Evolutionary conservation across 2,329 filamentous ascomycete genomes (phyloP), one percentile per base, ranked within the genome.

Genomic region (Penicillium sp.): DNA sequence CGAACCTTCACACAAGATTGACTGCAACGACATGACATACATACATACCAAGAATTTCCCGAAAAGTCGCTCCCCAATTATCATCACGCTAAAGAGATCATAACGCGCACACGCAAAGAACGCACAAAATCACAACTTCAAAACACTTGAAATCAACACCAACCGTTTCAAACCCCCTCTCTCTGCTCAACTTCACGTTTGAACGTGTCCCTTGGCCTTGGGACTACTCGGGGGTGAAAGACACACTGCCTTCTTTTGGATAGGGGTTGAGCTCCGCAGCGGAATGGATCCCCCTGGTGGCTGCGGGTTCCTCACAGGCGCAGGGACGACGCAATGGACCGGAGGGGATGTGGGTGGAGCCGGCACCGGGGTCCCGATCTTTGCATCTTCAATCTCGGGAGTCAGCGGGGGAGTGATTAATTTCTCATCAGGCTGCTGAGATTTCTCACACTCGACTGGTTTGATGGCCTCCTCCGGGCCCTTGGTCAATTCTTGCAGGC

Each of bases 401-500:
- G 29, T 32, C 29, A 5, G 29, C 29, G 29, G 29, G 29, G 29
- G 29, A 32, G 8, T 32, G 29, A 32, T 32, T 11, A 4, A 4
- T 32, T 43, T n/a, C 29, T 34, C 39, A 24, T 32, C 13, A 40
- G 4, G n/a, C 28, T 33, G 27, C 40, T 24, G 29, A 33, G 47
- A 4, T 43, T 33, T 33, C 40, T 43, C 39, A 28, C 49, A 43
- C 1, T 55, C 56, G 3, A 18, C 28, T 11, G 39, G 50, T 32
- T 41, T 39, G 24, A 53, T n/a, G 7, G 44, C 41, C 5, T 57
- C 56, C 9, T 46, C 50, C 18, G 60, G 52, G 44, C 63, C 66
- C 53, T 66, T 67, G 2, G 62, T 60, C 45, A 74, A 53, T 51
- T 75, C 72, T 48, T 68, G 65, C 29, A 62, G 59, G 35, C 71